Conservation (phyloP, 495 filamentous ascomycete genomes). For the Lepidopterella palustris region DNA sequence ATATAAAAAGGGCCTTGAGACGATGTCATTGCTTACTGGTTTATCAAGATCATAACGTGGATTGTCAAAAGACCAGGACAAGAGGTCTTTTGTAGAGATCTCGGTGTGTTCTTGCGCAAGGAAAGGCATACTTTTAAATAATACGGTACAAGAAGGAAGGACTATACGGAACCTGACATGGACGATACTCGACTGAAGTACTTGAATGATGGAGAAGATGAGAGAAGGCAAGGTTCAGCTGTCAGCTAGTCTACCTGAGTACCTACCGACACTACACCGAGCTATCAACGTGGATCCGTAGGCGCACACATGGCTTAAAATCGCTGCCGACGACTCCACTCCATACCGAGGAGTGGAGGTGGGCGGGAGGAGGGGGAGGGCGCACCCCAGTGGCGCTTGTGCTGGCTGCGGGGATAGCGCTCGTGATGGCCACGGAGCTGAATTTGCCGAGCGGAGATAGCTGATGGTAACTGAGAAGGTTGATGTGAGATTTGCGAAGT, state of each 20-base stretch:
- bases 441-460: not conserved
- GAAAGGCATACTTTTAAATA: constrained; percentile 9
- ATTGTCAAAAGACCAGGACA: constrained; percentile 33
- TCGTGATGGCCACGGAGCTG: not conserved
- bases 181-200: not conserved
- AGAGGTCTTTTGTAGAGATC: constrained; percentile 31
- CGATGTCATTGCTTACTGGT: constrained; percentile 11
- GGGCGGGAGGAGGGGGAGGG: not conserved
- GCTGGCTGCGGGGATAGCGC: not conserved
- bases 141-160: not conserved
- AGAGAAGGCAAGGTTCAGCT: too few species aligned
- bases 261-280: too few species aligned
- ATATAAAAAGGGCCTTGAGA: not conserved
- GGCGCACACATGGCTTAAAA: too few species aligned
- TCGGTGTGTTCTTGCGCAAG: constrained; percentile 19
- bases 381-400: not conserved
- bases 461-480: not conserved
- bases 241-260: too few species aligned
- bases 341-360: not conserved
- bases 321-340: not conserved
- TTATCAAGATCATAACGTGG: constrained; percentile 31
- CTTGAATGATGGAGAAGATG: not conserved
- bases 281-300: too few species aligned
- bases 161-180: not conserved
- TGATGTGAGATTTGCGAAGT: too few species aligned